Percentiles rank a stretch among this genome's conserved stretches.
phyloP scores from a whole-genome alignment of 768 basidiomycete species.

The Hericium rajendrae region DNA sequence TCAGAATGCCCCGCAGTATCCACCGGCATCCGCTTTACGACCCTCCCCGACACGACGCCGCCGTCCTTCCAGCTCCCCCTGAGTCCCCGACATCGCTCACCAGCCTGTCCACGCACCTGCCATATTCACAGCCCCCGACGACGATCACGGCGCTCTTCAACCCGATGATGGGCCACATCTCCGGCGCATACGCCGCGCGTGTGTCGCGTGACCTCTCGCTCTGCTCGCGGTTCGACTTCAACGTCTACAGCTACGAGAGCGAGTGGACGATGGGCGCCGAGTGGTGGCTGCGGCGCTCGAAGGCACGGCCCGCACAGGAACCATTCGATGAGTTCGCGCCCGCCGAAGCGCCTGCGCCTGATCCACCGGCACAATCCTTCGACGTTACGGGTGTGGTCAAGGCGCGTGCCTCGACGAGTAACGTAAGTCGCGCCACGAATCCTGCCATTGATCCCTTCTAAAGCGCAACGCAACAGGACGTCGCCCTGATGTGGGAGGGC shows the following conservation, averaged over 20 bases:
- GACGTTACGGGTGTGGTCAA: conserved; percentile 79
- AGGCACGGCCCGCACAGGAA: conserved; percentile 19
- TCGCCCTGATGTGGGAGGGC: conserved; percentile 92
- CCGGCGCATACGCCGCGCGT: conserved; percentile 83
- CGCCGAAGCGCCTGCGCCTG: conserved; percentile 10
- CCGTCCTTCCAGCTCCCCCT: conserved; percentile 48
- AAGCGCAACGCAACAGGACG: conserved; percentile 41
- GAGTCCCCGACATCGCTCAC: conserved; percentile 28
- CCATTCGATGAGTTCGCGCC: conserved; percentile 18
- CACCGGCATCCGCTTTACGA: conserved; percentile 89
- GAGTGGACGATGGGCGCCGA: conserved; percentile 94
- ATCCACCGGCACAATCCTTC: conserved; percentile 14
- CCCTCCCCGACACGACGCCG: conserved; percentile 70
- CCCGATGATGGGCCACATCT: conserved; percentile 92
- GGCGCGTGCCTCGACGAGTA: conserved; percentile 80
- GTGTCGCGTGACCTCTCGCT: conserved; percentile 79
- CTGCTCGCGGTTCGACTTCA: conserved; percentile 90
- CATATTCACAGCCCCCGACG: conserved; percentile 71
- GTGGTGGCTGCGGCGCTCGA: conserved; percentile 80
- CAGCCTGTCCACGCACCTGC: conserved; percentile 17
- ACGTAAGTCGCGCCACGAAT: conserved; percentile 38
- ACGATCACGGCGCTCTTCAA: conserved; percentile 93
- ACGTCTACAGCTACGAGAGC: conserved; percentile 93
- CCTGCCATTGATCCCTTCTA: neutral
- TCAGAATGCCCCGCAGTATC: conserved; percentile 47